Conservation (phyloP, 1,139 yeast genomes). For the Blastobotrys capitulatus region DNA sequence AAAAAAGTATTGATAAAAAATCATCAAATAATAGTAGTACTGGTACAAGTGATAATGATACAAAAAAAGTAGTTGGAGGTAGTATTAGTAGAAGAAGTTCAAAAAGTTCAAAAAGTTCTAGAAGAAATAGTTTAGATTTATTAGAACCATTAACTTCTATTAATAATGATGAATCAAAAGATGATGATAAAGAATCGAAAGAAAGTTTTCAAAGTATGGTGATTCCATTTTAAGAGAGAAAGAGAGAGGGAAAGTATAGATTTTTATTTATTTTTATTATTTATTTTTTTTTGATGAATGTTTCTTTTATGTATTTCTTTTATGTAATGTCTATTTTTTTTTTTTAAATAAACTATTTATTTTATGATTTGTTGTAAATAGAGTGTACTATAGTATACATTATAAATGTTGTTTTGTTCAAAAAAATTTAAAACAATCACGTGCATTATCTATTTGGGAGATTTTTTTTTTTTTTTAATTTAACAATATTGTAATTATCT, state of each 20-base stretch:
- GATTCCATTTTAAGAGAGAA: slow-evolving; percentile 8
- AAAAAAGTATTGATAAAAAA: background rate
- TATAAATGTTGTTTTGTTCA: no score
- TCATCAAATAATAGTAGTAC: background rate
- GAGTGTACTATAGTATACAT: no score
- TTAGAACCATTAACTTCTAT: background rate
- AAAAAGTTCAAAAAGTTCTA: background rate
- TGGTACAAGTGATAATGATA: background rate
- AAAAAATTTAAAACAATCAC: no score
- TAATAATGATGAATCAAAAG: background rate
- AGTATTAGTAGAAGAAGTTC: background rate
- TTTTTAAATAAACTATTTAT: no score
- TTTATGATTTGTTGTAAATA: no score
- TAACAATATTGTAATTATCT: no score
- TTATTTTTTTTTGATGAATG: background rate
- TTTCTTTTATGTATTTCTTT: no score
- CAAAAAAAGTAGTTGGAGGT: background rate
- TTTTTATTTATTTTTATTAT: background rate
- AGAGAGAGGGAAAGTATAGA: no score
- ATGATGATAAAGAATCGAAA: background rate
- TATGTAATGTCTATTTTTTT: no score
- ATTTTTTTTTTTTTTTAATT: no score
- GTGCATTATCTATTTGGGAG: no score
- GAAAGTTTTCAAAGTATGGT: background rate
- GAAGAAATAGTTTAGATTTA: background rate